phyloP scores from a whole-genome alignment of 441 rosid genomes.

The Bocquillonia castaneifolia region DNA sequence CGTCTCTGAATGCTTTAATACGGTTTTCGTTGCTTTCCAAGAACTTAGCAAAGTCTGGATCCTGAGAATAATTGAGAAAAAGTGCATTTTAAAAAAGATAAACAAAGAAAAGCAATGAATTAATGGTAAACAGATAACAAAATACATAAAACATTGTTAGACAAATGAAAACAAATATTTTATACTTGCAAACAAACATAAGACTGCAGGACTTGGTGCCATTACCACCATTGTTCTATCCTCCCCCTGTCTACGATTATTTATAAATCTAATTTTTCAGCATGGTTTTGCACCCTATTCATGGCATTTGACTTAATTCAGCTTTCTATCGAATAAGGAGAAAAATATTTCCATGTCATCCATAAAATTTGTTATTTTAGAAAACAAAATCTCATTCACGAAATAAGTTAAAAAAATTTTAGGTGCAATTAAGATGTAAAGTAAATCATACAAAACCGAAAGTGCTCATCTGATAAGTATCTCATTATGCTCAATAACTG shows the following conservation, averaged over 20 bases:
- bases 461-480: not conserved
- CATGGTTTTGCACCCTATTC: not conserved
- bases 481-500: not conserved
- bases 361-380: not conserved
- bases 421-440: not conserved
- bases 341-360: not conserved
- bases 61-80: conserved; percentile 37
- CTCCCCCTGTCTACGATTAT: not conserved
- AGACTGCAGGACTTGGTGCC: not conserved
- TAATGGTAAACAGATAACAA: not conserved
- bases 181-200: not conserved
- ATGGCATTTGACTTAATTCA: not conserved
- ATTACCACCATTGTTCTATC: not conserved
- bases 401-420: not conserved
- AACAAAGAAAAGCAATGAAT: not conserved
- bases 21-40: conserved; percentile 43
- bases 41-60: conserved; percentile 48
- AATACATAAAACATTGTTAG: not conserved
- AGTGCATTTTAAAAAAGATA: not conserved
- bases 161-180: not conserved
- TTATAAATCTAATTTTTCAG: not conserved
- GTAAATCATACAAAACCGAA: not conserved
- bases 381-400: not conserved
- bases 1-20: conserved; percentile 33
- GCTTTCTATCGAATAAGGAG: not conserved